These are phyloP conservation scores for Coemansia sp. DNA, from an alignment of 192 early-diverging fungal genomes.

Conservation along the genomic window DNA sequence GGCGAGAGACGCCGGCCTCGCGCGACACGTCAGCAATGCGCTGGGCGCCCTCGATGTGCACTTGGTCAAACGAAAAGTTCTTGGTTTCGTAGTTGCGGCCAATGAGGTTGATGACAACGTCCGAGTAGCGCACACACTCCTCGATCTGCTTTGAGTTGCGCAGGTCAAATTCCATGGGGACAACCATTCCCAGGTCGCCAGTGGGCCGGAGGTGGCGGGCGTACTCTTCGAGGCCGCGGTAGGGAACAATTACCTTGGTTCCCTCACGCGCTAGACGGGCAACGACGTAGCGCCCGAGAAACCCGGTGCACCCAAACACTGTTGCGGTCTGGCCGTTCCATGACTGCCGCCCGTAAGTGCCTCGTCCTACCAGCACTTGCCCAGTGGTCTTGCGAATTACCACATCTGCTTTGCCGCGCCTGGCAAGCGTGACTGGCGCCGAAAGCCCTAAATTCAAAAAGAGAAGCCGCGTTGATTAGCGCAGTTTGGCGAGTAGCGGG, in stretches of 20 bases:
- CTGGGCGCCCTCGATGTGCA: conserved; percentile 82
- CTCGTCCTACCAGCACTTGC: conserved; percentile 57
- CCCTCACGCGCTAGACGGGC: conserved; percentile 89
- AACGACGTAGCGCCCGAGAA: conserved; percentile 92
- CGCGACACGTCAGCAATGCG: conserved; percentile 73
- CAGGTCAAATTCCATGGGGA: conserved; percentile 87
- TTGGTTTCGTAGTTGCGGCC: conserved; percentile 90
- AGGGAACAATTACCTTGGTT: conserved; percentile 87
- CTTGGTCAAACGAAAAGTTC: conserved; percentile 85
- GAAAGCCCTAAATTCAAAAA: conserved; percentile 18
- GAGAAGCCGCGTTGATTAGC: neutral
- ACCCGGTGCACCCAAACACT: conserved; percentile 94
- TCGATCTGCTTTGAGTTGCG: conserved; percentile 81
- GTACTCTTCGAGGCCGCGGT: conserved; percentile 82
- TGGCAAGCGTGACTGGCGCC: conserved; percentile 22
- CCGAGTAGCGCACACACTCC: conserved; percentile 87
- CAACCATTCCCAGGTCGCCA: conserved; percentile 93
- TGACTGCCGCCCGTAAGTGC: conserved; percentile 73
- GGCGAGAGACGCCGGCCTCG: conserved; percentile 77
- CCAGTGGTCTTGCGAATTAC: conserved; percentile 45
- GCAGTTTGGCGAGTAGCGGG: neutral
- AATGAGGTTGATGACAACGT: conserved; percentile 93
- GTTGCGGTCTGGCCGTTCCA: conserved; percentile 86
- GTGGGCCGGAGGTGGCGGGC: conserved; percentile 84
- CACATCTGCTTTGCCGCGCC: conserved; percentile 53